Evolutionary conservation across 148 eudicot species (phyloP), one percentile per base, ranked within the genome.

Genomic region (Camellia sinensis): DNA sequence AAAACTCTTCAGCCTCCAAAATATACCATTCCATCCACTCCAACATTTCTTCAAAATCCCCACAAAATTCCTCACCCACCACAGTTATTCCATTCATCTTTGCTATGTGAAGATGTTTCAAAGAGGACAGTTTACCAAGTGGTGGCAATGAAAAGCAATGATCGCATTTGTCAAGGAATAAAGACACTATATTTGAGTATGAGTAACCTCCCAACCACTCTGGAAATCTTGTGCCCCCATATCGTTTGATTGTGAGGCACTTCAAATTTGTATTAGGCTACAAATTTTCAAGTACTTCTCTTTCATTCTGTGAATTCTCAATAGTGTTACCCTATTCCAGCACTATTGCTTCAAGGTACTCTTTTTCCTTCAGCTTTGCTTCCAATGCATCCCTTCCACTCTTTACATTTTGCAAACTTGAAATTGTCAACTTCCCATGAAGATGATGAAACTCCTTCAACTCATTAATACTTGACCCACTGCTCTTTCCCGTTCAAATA

Each of bases 241-340:
- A 76, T 3, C 11, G 0, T 17, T 0, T 14, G 0, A 81, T 81
- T 66, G n/a, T 29, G n/a, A 81, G 83, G 3, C 29, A 22, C 63
- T 13, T 68, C 75, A 81, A 44, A 3, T 45, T 45, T 15, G 50
- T 45, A 59, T 75, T 75, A 59, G 83, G 83, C 70, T 43, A 19
- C 69, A 76, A 6, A 6, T 18, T 10, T 5, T 69, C 7, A 2
- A 74, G 44, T n/a, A 64, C 10, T 37, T 11, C 68, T 22, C 68
- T 65, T 65, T 37, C 68, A 37, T 21, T 4, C 3, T 18, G 8
- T 6, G 14, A 70, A 46, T 43, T 54, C 18, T 45, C 8, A 6
- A 29, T 46, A 1, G 6, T 12, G 1, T 0, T n/a, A 7, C 54
- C 29, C 73, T 54, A 70, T 70, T 45, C 29, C 1, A 70, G 29